Evolutionary conservation across 192 early-diverging fungal species (phyloP), one percentile per base, ranked within the genome.

Genomic region (Coemansia brasiliensis): DNA sequence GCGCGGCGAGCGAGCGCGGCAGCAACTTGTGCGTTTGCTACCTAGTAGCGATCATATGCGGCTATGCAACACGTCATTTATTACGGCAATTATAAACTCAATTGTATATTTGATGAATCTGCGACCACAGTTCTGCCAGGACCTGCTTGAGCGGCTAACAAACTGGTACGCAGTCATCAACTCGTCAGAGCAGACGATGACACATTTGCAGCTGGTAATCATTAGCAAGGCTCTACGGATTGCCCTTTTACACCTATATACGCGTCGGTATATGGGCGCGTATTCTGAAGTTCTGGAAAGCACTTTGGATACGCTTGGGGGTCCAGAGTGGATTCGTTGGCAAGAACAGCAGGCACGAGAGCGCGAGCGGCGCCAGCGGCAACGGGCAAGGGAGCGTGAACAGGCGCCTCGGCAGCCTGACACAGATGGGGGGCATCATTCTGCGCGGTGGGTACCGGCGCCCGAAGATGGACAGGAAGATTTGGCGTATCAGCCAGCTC

Each of bases 61-160:
- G 8, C 51, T 72, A 9, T 79, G 64, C 58, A 79, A 79, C 65
- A 65, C 65, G 26, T 61, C 75, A 27, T 79, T 79, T 40, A 72
- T 72, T 24, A 79, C 75, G 1, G 75, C 65, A 3, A 59, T 72
- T 11, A 44, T 79, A 32, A 79, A 56, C 54, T 79, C 75, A 5
- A 52, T 72, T 11, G 58, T 79, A 13, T 72, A 72, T 27, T 38
- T 79, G 56, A 71, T 79, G 69, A 72, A 54, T 37, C 53, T 79
- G 61, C 60, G 75, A 18, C 61, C 75, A 16, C 75, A 79, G 69
- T 67, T 79, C 17, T 70, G 68, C 52, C 26, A 29, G 37, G 50
- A 63, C 32, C 39, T 68, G 2, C 46, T 71, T 11, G 69, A 55
- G 0, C 54, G 43, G 32, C 61, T 79, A 5, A 67, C 60, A 3